Base-by-base conservation (phyloP, 306 rosid genomes). In the Hippophae tibetana region DNA sequence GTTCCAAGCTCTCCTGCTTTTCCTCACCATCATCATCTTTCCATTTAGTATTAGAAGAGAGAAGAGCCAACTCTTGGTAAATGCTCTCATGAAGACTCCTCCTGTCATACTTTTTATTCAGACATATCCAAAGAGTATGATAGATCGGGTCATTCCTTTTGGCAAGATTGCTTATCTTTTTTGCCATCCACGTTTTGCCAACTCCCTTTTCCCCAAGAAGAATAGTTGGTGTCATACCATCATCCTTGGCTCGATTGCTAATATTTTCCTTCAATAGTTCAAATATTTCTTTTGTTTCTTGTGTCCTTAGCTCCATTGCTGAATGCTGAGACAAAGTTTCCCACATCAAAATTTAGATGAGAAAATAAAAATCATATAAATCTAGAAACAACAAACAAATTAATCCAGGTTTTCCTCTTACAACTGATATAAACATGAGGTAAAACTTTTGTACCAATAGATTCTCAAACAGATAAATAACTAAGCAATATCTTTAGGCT, bases 121-220 rank as follows among this genome's bases (percentile, higher is more conserved):
- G 11, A 69, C 43, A 48, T 3, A 69, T 13, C 75, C 79, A 74
- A 7, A 74, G 11, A 49, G 48, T 10, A 27, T 12, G n/a, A 13
- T 60, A 47, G 25, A n/a, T 26, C 43, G 0, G 54, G 23, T 1
- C 7, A 25, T 25, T 1, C 7, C 7, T 7, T 44, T 0, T 14
- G 23, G 7, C 71, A 13, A 0, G 10, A 26, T 63, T 18, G 47
- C 52, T 5, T 42, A 64, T 49, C 66, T 51, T 13, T 60, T 9
- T 65, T 56, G 65, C 79, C 54, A 47, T 64, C 64, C 61, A 9
- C 3, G 75, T 69, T 43, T 74, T 74, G 51, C 67, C 66, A 1
- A 59, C 71, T 61, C 79, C 79, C 13, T 42, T 60, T 47, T 50
- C 38, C 49, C 79, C 79, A 10, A 0, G 10, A 8, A 74, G 65